These are phyloP conservation scores for Claviceps paspali DNA, from an alignment of 2,329 filamentous ascomycete genomes.

Conservation along the genomic window DNA sequence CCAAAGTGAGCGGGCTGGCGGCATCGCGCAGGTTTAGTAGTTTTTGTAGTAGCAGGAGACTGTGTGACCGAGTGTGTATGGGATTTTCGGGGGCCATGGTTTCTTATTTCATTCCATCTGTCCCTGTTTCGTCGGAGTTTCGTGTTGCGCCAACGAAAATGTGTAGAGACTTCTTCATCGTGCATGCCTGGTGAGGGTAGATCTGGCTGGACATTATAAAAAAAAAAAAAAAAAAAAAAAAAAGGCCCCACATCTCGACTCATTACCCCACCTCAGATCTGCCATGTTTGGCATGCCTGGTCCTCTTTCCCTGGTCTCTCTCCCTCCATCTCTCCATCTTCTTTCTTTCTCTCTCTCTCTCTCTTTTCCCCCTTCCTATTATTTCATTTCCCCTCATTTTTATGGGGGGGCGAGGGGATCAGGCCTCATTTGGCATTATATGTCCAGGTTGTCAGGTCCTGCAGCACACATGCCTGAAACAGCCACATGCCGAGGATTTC, in stretches of 20 bases:
- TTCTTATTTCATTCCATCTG: background rate
- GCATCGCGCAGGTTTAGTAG: conserved; percentile 64
- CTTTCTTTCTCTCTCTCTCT: background rate
- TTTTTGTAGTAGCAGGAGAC: conserved; percentile 69
- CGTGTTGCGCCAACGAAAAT: background rate
- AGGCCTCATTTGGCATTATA: too few relatives aligned
- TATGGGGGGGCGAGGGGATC: too few relatives aligned
- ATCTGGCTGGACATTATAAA: too few relatives aligned
- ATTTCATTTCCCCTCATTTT: too few relatives aligned
- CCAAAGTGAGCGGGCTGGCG: conserved; percentile 71
- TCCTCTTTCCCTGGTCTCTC: background rate
- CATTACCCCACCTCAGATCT: background rate
- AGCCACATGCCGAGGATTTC: background rate
- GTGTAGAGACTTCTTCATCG: background rate
- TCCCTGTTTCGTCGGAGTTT: background rate
- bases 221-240: too few relatives aligned
- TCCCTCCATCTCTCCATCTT: background rate
- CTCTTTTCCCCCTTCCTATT: too few relatives aligned
- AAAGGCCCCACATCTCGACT: background rate
- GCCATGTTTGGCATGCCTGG: background rate
- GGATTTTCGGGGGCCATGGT: conserved; percentile 42
- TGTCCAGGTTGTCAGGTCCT: too few relatives aligned
- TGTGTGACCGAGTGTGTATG: conserved; percentile 66
- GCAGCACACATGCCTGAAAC: too few relatives aligned
- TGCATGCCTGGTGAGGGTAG: too few relatives aligned